Conservation (phyloP, 2,329 filamentous ascomycete species). For the Neodidymelliopsis sp. region DNA sequence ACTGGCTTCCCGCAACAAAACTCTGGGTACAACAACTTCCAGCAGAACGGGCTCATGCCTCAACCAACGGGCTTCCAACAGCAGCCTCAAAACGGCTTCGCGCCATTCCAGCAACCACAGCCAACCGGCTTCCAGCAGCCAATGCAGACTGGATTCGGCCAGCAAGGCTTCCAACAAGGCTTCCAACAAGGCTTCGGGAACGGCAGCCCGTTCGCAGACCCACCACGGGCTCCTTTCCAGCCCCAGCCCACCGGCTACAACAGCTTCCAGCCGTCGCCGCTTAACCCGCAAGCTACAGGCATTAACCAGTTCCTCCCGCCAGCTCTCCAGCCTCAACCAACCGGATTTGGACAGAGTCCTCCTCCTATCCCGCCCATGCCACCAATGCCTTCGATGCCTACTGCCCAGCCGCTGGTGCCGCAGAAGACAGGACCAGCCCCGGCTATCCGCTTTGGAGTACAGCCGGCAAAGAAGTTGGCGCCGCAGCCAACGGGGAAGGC, state of each 20-base stretch:
- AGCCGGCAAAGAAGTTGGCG: constrained; percentile 74
- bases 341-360: constrained; percentile 62
- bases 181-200: constrained; percentile 57
- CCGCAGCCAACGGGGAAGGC: constrained; percentile 91
- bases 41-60: constrained; percentile 48
- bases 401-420: constrained; percentile 70
- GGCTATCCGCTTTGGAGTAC: constrained; percentile 86
- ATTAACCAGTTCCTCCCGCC: constrained; percentile 57
- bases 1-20: constrained; percentile 52
- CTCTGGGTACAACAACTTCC: constrained; percentile 37
- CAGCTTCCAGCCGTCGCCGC: constrained; percentile 43
- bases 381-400: constrained; percentile 63
- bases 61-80: constrained; percentile 56
- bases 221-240: constrained; percentile 56
- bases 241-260: constrained; percentile 53
- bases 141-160: constrained; percentile 56
- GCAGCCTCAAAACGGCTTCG: constrained; percentile 51
- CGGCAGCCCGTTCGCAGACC: constrained; percentile 61
- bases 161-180: constrained; percentile 45
- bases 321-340: constrained; percentile 60
- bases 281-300: constrained; percentile 63
- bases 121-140: constrained; percentile 52
- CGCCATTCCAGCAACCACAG: constrained; percentile 55
- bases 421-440: constrained; percentile 88
- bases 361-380: constrained; percentile 66